Conservation (phyloP, 2,329 filamentous ascomycete species). For the Myriosclerotinia scirpicola region DNA sequence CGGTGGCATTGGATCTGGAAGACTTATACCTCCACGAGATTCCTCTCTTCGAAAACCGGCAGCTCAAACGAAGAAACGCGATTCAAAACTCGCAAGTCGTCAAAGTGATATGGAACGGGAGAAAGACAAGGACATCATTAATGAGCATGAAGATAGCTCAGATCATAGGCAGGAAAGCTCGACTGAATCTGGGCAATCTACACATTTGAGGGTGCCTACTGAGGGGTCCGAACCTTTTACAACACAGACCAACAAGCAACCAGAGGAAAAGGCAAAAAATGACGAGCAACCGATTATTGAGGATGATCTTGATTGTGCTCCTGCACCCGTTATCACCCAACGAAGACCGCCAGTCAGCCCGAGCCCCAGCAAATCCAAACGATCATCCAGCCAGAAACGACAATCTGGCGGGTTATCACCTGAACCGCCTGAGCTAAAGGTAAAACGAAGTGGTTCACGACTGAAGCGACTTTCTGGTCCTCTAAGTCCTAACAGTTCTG, state of each 20-base stretch:
- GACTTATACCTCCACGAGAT: slow-evolving; percentile 64
- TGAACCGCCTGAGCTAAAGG: slow-evolving; percentile 47
- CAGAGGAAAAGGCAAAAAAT: slow-evolving; percentile 29
- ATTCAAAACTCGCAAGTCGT: slow-evolving; percentile 51
- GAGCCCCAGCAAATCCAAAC: slow-evolving; percentile 44
- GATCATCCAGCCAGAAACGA: slow-evolving; percentile 40
- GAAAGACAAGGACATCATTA: slow-evolving; percentile 30
- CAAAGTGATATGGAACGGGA: slow-evolving; percentile 47
- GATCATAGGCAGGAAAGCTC: slow-evolving; percentile 29
- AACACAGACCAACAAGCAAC: slow-evolving; percentile 31
- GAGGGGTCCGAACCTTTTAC: slow-evolving; percentile 39
- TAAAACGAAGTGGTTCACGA: slow-evolving; percentile 58
- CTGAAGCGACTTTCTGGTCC: slow-evolving; percentile 58
- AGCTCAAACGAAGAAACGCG: slow-evolving; percentile 52
- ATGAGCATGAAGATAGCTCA: slow-evolving; percentile 28
- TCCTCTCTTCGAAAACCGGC: slow-evolving; percentile 65
- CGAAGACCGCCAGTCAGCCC: slow-evolving; percentile 46
- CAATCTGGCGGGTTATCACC: slow-evolving; percentile 52
- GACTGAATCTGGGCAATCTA: slow-evolving; percentile 35
- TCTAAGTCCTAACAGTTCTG: slow-evolving; percentile 39
- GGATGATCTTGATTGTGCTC: slow-evolving; percentile 61
- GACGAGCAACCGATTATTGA: slow-evolving; percentile 28
- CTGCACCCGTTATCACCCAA: slow-evolving; percentile 67
- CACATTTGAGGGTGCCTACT: slow-evolving; percentile 37
- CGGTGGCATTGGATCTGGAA: slow-evolving; percentile 40